These are phyloP conservation scores for Cladosporium sp. DNA, from an alignment of 2,329 filamentous ascomycete genomes.

Conservation along the genomic window DNA sequence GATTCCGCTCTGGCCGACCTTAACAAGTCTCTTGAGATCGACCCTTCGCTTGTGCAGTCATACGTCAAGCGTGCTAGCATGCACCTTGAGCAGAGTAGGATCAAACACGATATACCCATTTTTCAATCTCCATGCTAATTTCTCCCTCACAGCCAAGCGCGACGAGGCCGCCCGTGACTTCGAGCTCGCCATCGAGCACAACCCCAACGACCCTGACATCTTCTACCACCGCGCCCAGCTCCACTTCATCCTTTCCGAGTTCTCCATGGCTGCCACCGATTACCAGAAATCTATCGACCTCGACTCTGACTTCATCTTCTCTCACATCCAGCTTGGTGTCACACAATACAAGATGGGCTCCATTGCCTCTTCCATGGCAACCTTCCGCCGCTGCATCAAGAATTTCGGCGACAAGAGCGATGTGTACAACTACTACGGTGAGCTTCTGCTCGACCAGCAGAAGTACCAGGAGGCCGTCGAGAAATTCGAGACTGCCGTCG, in stretches of 20 bases:
- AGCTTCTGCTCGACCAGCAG: conserved; percentile 91
- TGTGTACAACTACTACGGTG: conserved; percentile 99
- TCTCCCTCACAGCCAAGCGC: conserved; percentile 58
- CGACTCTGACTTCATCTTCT: conserved; percentile 96
- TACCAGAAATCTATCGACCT: conserved; percentile 99
- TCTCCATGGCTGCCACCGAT: conserved; percentile 89
- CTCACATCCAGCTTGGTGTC: conserved; percentile 96
- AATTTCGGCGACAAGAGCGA: conserved; percentile 96
- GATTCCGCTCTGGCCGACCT: conserved; percentile 77
- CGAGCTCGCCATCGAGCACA: conserved; percentile 75
- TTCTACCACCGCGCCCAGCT: conserved; percentile 98
- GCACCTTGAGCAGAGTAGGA: conserved; percentile 82
- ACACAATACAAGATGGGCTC: conserved; percentile 99
- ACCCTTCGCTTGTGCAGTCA: conserved; percentile 85
- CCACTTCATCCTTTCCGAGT: conserved; percentile 95
- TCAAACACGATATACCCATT: background rate
- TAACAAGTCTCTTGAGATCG: conserved; percentile 86
- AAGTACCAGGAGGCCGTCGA: conserved; percentile 94
- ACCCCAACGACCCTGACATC: conserved; percentile 88
- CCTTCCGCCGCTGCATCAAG: conserved; percentile 95
- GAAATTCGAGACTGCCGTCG: conserved; percentile 97
- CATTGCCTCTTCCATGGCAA: conserved; percentile 96
- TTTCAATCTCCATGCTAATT: conserved; percentile 23
- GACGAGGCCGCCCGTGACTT: conserved; percentile 88
- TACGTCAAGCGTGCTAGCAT: conserved; percentile 99